Base-by-base conservation (phyloP, 768 basidiomycete species). In the Amanita molliuscula region DNA sequence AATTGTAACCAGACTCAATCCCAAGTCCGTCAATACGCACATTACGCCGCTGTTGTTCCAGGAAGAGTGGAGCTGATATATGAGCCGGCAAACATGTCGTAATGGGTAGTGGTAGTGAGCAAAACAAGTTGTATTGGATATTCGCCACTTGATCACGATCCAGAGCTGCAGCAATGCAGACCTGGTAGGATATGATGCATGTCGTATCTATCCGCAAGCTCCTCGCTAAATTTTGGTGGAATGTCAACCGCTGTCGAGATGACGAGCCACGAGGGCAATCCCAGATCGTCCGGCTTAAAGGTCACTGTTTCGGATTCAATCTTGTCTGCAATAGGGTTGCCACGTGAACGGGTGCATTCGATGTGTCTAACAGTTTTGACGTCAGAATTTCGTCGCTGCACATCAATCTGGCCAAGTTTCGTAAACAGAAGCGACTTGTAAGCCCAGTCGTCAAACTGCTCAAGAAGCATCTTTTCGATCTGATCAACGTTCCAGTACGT, bases 31-130 rank as follows among this genome's bases (percentile, higher is more conserved):
- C 74, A 40, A 70, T 63, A 5, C 71, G 66, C 31, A 75, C 68
- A 23, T 65, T 62, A 33, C 76, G 57, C 31, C 76, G 58, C 55
- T 78, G 75, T 1, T 71, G 65, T 0, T 75, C 66, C 4, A 77
- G 58, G 36, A 72, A 65, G 53, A 75, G 77, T 0, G 73, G 68
- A 0, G 71, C 75, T 44, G 67, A 68, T 7, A 77, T 57, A 52
- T 78, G 76, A 1, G 72, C 64, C 0, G 76, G 75, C 0, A 78
- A 60, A 3, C 65, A 56, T 2, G 65, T 72, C 3, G 56, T 20
- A 3, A 69, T 62, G 3, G 68, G 67, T 1, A 77, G 62, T 0
- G 74, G 75, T 6, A 78, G 59, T 0, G 64, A 67, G 6, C 73
- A 70, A 48, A 75, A 77, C 16, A 78, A 62, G n/a, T 63, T 58